Evolutionary conservation across 305 asterid species (phyloP), one percentile per base, ranked within the genome.

Genomic region (Plantago lanceolata): DNA sequence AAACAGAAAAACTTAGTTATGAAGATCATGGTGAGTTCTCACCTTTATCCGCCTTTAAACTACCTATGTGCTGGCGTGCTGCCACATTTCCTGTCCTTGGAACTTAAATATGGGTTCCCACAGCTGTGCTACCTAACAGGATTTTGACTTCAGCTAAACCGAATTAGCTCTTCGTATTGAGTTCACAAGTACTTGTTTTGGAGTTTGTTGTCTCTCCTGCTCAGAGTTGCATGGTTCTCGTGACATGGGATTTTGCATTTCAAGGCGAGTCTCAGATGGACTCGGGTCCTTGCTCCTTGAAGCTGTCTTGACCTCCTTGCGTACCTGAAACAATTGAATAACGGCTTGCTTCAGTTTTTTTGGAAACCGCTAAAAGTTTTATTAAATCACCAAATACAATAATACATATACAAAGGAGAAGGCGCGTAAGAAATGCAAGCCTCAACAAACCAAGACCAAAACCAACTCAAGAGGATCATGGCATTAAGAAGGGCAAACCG

Each of bases 1-100:
- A 44, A 18, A 26, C 14, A 31, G 9, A 6, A 63, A 63, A 8
- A 57, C 40, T 44, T n/a, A 52, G 16, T 33, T n/a, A 24, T 17
- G 50, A 63, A 20, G n/a, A 54, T 35, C 64, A 67, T 51, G 18
- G 47, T 37, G 56, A 13, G 64, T 44, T 20, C 53, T 44, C 24
- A 45, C 40, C 53, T 61, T 65, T 75, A 67, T 61, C 56, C 48
- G 28, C 45, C 55, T 53, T 47, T 19, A 3, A 66, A 56, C 54
- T 47, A 52, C 54, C 51, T 14, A 31, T 35, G 49, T 48, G 15
- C 13, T n/a, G n/a, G n/a, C 4, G 49, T 11, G n/a, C n/a, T n/a
- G n/a, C n/a, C 19, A 35, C 55, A 47, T 52, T 65, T 18, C 33
- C 43, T 11, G 11, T 35, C 43, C 43, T 12, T 11, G 13, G 43